phyloP scores from a whole-genome alignment of 345 rosid species.

The Noccaea bulbosa region DNA sequence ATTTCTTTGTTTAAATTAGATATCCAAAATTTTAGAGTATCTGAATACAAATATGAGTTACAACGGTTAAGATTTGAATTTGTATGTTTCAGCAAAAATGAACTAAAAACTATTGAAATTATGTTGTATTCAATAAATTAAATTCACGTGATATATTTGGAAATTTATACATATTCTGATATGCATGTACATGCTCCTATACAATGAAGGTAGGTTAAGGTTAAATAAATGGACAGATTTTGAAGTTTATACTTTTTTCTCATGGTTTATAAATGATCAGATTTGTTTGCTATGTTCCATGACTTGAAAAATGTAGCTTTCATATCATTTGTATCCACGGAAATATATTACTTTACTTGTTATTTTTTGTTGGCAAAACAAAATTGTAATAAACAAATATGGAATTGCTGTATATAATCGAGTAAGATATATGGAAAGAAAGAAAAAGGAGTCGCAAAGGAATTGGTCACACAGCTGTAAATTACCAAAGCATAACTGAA shows the following conservation, averaged over 20 bases:
- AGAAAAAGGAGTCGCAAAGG: slow-evolving; percentile 25
- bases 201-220: too few species aligned
- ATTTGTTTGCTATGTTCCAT: slow-evolving; percentile 6
- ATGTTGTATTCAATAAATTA: too few species aligned
- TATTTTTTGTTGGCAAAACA: slow-evolving; percentile 11
- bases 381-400: neutral
- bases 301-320: slow-evolving; percentile 25
- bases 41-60: too few species aligned
- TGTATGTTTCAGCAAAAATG: too few species aligned
- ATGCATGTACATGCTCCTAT: too few species aligned
- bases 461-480: slow-evolving; percentile 36
- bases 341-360: slow-evolving; percentile 1
- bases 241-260: neutral
- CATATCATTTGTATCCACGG: slow-evolving; percentile 11
- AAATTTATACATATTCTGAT: too few species aligned
- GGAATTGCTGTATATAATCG: neutral
- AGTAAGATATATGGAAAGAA: neutral
- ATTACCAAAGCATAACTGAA: slow-evolving; percentile 36
- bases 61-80: too few species aligned
- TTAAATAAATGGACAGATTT: too few species aligned
- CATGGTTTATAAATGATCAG: neutral
- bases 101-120: too few species aligned
- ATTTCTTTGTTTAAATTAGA: too few species aligned
- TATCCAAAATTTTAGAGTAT: too few species aligned
- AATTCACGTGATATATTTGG: too few species aligned